phyloP scores from a whole-genome alignment of 768 basidiomycete species.

The Termitomyces sp. region DNA sequence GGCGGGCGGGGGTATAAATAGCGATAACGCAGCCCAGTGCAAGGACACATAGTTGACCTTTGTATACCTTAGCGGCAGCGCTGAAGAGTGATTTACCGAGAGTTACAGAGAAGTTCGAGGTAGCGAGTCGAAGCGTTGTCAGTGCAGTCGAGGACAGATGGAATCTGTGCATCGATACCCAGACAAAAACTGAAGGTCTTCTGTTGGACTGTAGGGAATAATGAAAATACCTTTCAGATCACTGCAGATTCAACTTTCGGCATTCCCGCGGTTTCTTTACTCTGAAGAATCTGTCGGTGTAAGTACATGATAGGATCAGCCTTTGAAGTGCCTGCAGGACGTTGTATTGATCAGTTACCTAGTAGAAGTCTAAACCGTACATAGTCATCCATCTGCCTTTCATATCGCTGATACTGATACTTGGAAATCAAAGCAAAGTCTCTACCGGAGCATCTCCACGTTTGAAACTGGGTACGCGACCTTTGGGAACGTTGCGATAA shows the following conservation, averaged over 20 bases:
- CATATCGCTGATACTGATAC: conserved; percentile 90
- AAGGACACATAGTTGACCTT: conserved; percentile 74
- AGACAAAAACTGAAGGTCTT: no score
- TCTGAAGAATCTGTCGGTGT: conserved; percentile 78
- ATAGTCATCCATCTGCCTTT: conserved; percentile 97
- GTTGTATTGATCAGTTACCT: background rate
- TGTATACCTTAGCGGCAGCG: conserved; percentile 82
- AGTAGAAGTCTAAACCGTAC: conserved; percentile 80
- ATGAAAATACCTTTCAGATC: conserved; percentile 50
- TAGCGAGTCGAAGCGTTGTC: conserved; percentile 89
- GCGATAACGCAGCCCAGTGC: conserved; percentile 81
- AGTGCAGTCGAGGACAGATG: conserved; percentile 11
- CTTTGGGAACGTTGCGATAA: no score
- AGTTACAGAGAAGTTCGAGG: no score
- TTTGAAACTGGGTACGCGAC: no score
- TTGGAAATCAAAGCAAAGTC: conserved; percentile 44
- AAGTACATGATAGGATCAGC: background rate
- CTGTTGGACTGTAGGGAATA: no score
- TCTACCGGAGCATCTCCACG: no score
- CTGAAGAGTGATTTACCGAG: no score
- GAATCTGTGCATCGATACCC: conserved; percentile 52
- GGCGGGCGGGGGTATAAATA: conserved; percentile 88
- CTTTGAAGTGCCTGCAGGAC: no score
- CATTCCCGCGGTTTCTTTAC: conserved; percentile 67
- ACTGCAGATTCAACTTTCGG: conserved; percentile 83